Percentiles rank a stretch among this genome's conserved stretches.
phyloP scores from a whole-genome alignment of 2,329 filamentous ascomycete genomes.

The Monilinia fructicola region DNA sequence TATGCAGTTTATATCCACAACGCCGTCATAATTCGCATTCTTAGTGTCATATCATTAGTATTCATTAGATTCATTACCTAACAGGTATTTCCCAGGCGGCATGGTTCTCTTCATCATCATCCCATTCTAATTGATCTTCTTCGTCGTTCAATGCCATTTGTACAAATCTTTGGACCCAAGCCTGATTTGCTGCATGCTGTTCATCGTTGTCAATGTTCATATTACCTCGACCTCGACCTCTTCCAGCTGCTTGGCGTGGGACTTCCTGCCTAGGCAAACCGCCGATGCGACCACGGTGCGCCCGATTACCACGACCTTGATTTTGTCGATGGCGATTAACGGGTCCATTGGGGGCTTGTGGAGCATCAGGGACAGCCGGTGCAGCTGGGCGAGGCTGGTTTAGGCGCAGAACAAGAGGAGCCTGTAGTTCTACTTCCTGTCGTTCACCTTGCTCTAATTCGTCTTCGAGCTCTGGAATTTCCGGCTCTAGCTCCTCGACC shows the following conservation, averaged over 20 bases:
- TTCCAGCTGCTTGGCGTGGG: constrained; percentile 5
- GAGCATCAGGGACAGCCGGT: constrained; percentile 31
- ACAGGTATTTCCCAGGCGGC: constrained; percentile 46
- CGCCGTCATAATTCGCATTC: neutral
- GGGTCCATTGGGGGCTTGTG: constrained; percentile 23
- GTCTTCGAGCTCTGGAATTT: constrained; percentile 27
- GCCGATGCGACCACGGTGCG: constrained; percentile 17
- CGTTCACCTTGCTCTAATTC: constrained; percentile 23
- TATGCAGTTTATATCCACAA: neutral
- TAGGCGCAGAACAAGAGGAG: constrained; percentile 40
- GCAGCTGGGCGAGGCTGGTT: constrained; percentile 34
- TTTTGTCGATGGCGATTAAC: constrained; percentile 13
- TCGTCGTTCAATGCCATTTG: constrained; percentile 41
- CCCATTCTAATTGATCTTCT: constrained; percentile 40
- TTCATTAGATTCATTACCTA: constrained; percentile 27
- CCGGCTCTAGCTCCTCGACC: constrained; percentile 24
- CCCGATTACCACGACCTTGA: constrained; percentile 8
- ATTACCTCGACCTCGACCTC: neutral
- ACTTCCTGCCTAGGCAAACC: constrained; percentile 11
- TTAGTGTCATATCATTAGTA: neutral
- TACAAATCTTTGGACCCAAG: constrained; percentile 41
- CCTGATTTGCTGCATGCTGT: constrained; percentile 34
- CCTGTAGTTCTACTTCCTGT: constrained; percentile 37
- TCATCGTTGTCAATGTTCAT: constrained; percentile 22
- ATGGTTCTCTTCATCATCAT: constrained; percentile 48